A percentile compares a stretch with the other conserved stretches of the same genome.
These are phyloP conservation scores for Globisporangium irregulare DNA, from an alignment of 352 stramenopile species.

Conservation along the genomic window DNA sequence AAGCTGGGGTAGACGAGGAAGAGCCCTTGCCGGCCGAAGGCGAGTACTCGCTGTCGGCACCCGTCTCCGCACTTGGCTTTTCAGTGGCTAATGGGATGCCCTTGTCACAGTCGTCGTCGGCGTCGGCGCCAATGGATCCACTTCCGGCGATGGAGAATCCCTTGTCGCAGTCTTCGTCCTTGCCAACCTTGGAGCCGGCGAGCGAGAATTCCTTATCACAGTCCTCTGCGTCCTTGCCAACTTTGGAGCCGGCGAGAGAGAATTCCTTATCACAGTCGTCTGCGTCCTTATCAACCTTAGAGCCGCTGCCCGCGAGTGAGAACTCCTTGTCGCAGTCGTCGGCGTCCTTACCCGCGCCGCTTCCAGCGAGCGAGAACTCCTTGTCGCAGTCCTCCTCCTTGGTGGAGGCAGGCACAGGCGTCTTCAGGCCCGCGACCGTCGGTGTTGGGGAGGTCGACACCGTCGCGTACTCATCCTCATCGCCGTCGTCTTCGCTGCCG, in stretches of 20 bases:
- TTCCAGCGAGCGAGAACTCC: slow-evolving; percentile 32
- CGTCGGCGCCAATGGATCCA: slow-evolving; percentile 10
- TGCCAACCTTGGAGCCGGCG: slow-evolving; percentile 2
- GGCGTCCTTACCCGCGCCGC: slow-evolving; percentile 11
- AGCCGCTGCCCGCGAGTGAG: background rate
- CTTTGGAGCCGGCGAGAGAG: background rate
- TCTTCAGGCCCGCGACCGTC: slow-evolving; percentile 6
- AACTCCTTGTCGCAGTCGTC: slow-evolving; percentile 26
- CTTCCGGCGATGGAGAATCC: slow-evolving; percentile 15
- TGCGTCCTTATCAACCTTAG: slow-evolving; percentile 3
- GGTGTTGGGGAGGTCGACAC: slow-evolving; percentile 10
- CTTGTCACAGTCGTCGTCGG: slow-evolving; percentile 16
- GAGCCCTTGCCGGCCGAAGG: slow-evolving; percentile 6
- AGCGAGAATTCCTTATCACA: slow-evolving; percentile 16
- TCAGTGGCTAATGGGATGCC: slow-evolving; percentile 15
- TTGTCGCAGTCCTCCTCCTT: slow-evolving; percentile 31
- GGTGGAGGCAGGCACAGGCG: background rate
- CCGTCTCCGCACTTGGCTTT: slow-evolving; percentile 7
- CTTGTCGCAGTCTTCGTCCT: slow-evolving; percentile 16
- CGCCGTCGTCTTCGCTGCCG: background rate
- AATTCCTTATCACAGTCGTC: slow-evolving; percentile 18
- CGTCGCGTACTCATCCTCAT: slow-evolving; percentile 3
- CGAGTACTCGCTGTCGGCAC: slow-evolving; percentile 9
- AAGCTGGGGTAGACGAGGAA: slow-evolving; percentile 7
- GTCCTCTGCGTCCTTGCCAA: slow-evolving; percentile 14